Base-by-base conservation (phyloP, 495 filamentous ascomycete genomes). In the Diplogelasinospora grovesii region DNA sequence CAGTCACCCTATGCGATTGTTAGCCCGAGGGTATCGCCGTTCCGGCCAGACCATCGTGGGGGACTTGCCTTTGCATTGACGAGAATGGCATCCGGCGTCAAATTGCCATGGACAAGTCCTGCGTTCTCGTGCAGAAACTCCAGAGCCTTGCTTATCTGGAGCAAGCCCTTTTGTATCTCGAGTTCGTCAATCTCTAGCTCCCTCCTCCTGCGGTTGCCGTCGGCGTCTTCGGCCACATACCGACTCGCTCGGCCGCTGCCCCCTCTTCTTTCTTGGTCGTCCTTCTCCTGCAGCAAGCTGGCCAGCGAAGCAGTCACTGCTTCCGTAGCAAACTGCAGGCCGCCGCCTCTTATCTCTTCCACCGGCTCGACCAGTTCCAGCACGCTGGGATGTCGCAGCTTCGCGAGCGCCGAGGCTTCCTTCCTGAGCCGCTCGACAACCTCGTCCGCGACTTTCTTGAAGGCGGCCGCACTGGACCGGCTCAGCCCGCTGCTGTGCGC, bases 71-170 rank as follows among this genome's bases (percentile, higher is more conserved):
- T 98, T 11, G 84, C 79, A 66, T 98, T 98, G 53, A 98, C 73
- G 40, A 90, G 82, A 32, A 98, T 79, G n/a, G 89, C 86, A 37
- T 98, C 92, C 0, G 92, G 93, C 1, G 89, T 97, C 42, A 98
- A 65, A 54, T 98, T 98, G 15, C 82, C 85, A 61, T 98, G 92
- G 2, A 97, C 85, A 18, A 97, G 70, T 1, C 85, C 87, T 20
- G 92, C 92, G 55, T 90, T 96, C 57, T 97, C 92, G 52, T 98
- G 92, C 14, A 98, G 68, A 51, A 98, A 98, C 63, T 98, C 89
- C 18, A 98, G 67, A 13, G 89, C 92, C 59, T 95, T 95, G 46
- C 85, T 87, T 26, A 97, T 74, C 61, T 98, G 92, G 33, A 96
- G 64, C 28, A 97, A 60, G 0, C 92, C 92, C 64, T 97, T 97